Base-by-base conservation (phyloP, 148 eudicot genomes). In the Amaranthus hypochondriacus region DNA sequence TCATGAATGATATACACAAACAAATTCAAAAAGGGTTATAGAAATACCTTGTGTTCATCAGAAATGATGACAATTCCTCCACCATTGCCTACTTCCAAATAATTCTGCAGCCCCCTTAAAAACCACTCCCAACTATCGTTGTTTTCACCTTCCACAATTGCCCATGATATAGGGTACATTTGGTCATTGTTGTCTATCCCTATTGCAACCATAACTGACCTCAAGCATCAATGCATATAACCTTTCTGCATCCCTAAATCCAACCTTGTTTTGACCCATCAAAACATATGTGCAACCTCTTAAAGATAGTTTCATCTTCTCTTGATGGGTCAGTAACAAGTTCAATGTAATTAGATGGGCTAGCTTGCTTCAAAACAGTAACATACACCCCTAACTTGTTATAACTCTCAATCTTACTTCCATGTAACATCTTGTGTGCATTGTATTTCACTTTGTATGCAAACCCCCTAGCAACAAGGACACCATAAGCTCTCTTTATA, bases 131-230 rank as follows among this genome's bases (percentile, higher is more conserved):
- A 51, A 2, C 7, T 43, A 2, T 43, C 0, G 3, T 13, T 63
- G 12, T 73, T 73, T n/a, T 53, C 76, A 3, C 51, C 54, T 3
- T 64, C 76, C 2, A 73, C 52, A 0, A 14, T 10, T 15, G 4
- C 76, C 70, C 76, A 64, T 4, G 62, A 21, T 4, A 62, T 21
- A 6, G 67, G 68, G 13, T 2, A 73, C 67, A 73, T 73, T 18
- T 73, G 75, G 4, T 73, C 69, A 63, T 73, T 73, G 0, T 4
- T 44, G 39, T 73, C 70, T 49, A 44, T 73, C 0, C 62, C 52
- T 1, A 63, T 9, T 1, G 28, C 62, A 51, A 6, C 4, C 7
- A 73, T 7, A 64, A 7, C 51, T 60, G 55, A 6, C 76, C 70
- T 0, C 48, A 5, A 0, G 49, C 70, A 64, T 64, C 76, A 1